These are phyloP conservation scores for Magnaporthiopsis rhizophila DNA, from an alignment of 2,329 filamentous ascomycete genomes.

Conservation along the genomic window DNA sequence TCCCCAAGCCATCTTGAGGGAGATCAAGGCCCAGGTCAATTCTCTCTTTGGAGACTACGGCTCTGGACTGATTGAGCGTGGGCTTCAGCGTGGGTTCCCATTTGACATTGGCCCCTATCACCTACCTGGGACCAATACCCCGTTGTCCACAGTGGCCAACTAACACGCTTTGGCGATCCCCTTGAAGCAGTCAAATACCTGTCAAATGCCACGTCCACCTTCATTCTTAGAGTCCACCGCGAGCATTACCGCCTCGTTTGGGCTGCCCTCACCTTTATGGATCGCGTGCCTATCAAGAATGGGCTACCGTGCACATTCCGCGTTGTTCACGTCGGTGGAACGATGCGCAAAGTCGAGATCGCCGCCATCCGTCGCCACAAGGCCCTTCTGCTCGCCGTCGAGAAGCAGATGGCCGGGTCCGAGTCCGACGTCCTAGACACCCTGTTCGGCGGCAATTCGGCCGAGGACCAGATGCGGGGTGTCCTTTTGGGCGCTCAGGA, in stretches of 20 bases:
- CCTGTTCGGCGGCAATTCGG: conserved; percentile 17
- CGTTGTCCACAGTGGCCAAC: conserved; percentile 15
- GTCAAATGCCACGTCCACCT: conserved; percentile 85
- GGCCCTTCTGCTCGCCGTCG: conserved; percentile 59
- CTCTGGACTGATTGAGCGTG: conserved; percentile 61
- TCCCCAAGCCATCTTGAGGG: conserved; percentile 54
- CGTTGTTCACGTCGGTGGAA: conserved; percentile 83
- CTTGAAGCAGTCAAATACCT: conserved; percentile 72
- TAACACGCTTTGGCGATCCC: background rate
- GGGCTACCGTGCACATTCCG: conserved; percentile 67
- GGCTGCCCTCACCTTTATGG: conserved; percentile 79
- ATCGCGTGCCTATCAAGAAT: conserved; percentile 52
- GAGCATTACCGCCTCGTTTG: conserved; percentile 81
- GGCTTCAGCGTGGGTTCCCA: conserved; percentile 16
- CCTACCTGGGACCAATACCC: background rate
- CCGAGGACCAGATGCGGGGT: conserved; percentile 32
- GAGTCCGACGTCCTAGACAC: conserved; percentile 20
- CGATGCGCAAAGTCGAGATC: conserved; percentile 85
- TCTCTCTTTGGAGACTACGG: conserved; percentile 86
- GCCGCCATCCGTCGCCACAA: conserved; percentile 77
- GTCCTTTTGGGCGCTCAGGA: conserved; percentile 39
- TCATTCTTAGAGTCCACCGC: conserved; percentile 78
- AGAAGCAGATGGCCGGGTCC: conserved; percentile 37
- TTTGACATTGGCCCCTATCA: background rate
- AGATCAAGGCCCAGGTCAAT: conserved; percentile 62